Evolutionary conservation across 2,329 filamentous ascomycete genomes (phyloP).

Genomic region (Fusarium dlaminii): DNA sequence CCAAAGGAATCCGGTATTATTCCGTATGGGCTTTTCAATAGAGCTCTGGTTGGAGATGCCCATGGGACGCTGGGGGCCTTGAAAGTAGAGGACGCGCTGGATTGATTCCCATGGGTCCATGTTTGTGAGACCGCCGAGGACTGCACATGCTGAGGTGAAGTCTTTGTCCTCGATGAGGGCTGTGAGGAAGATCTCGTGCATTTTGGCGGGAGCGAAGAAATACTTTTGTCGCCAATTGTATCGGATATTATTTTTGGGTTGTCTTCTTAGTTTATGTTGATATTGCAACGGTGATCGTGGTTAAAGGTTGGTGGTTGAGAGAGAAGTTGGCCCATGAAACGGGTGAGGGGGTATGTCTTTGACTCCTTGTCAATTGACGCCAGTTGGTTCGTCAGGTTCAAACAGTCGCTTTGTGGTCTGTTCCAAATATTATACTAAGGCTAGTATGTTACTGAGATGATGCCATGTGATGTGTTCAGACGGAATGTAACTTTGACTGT

Average conservation of each 20-base stretch:
- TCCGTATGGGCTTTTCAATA: constrained; percentile 51
- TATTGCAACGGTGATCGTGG: too few relatives aligned
- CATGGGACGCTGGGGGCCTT: constrained; percentile 56
- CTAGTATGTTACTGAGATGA: background rate
- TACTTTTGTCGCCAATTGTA: rapidly evolving
- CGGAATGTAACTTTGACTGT: too few relatives aligned
- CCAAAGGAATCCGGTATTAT: constrained; percentile 56
- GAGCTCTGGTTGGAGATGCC: constrained; percentile 56
- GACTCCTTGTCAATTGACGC: background rate
- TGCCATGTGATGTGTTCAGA: background rate
- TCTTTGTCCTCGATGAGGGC: constrained; percentile 61
- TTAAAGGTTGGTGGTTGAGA: background rate
- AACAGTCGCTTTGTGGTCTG: rapidly evolving
- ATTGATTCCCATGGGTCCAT: constrained; percentile 62
- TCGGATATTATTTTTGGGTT: rapidly evolving
- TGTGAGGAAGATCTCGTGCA: constrained; percentile 69
- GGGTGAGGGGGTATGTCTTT: background rate
- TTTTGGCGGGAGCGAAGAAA: background rate
- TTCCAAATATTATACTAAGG: rapidly evolving
- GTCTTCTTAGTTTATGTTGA: background rate
- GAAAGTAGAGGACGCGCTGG: constrained; percentile 64
- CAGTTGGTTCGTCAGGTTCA: rapidly evolving
- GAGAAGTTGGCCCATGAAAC: background rate
- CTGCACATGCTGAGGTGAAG: constrained; percentile 58
- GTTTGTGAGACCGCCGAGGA: constrained; percentile 67